Conservation (phyloP, 352 stramenopile genomes). For the Pilasporangium apinafurcum region DNA sequence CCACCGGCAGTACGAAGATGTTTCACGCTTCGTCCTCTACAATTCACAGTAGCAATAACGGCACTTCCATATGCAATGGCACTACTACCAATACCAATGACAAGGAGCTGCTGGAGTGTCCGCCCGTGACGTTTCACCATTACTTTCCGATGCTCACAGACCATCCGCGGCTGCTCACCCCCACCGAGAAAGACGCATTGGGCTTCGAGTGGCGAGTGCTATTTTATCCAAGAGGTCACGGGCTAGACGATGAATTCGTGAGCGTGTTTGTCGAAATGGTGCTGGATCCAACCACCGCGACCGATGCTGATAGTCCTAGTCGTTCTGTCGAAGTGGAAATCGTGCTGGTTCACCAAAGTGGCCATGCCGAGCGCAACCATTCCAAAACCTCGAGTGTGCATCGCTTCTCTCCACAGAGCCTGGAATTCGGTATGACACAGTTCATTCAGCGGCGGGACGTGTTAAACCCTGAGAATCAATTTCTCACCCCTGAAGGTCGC, state of each 20-base stretch:
- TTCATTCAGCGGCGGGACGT: conserved; percentile 41
- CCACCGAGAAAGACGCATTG: conserved; percentile 20
- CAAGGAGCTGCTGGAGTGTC: not conserved
- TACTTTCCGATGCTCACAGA: conserved; percentile 36
- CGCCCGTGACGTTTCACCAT: conserved; percentile 19
- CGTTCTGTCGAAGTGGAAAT: conserved; percentile 31
- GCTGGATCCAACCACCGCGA: not conserved
- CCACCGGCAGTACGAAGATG: conserved; percentile 11
- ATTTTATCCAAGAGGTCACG: conserved; percentile 51
- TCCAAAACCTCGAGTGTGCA: conserved; percentile 38
- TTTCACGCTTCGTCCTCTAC: conserved; percentile 1
- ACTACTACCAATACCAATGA: not conserved
- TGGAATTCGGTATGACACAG: conserved; percentile 48
- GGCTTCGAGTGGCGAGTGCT: conserved; percentile 50
- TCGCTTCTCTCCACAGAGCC: conserved; percentile 35
- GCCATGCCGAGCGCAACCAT: conserved; percentile 10
- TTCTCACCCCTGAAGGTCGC: conserved; percentile 35
- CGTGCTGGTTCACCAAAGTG: conserved; percentile 26
- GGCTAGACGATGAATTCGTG: conserved; percentile 31
- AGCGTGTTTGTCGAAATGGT: conserved; percentile 63
- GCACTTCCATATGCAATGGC: no score
- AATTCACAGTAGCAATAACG: not conserved
- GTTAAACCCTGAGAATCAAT: conserved; percentile 32
- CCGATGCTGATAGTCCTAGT: not conserved
- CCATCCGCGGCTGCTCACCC: conserved; percentile 21